Evolutionary conservation across 768 basidiomycete species (phyloP), one percentile per base, ranked within the genome.

Genomic region (Termitomyces eurrhizus): DNA sequence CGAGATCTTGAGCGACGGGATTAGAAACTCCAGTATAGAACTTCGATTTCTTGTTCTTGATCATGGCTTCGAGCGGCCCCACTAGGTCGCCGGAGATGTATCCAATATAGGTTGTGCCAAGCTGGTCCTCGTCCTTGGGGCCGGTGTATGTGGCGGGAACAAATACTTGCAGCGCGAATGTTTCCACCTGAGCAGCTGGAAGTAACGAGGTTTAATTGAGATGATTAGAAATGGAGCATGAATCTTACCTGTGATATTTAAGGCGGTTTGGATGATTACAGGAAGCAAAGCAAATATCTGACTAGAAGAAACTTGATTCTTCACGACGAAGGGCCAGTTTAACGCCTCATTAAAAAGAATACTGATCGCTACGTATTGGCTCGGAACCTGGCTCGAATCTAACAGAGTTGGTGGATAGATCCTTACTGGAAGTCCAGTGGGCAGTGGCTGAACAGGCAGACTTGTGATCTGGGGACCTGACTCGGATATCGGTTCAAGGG

Each of bases 281-380:
- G 93, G 92, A 57, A 88, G 74, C 67, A 80, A 88, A 13, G 82
- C 84, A 68, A 98, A 91, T 46, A 98, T 79, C 75, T 98, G 92
- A 52, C 81, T 87, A 2, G 84, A 78, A 0, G 90, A 81, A 57
- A 87, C 77, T 8, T 73, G 60, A 61, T 77, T 85, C 14, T 64
- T 64, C 44, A 86, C 83, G 4, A 94, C 89, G 64, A 86, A 92
- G 0, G 65, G 21, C 93, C 93, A 95, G 59, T 80, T 81, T 61
- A 95, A 75, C 26, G 60, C 66, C 4, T 67, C 50, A 57, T 84
- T 79, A 72, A 93, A 89, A 62, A 92, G 66, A 44, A 95, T 66
- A 55, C 81, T 88, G 70, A 93, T 83, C 61, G 86, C 61, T 12
- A 79, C 77, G 60, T 75, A 81, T 0, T 72, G 78, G 14, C 49